Evolutionary conservation across 2,329 filamentous ascomycete species (phyloP), one percentile per base, ranked within the genome.

Genomic region (Cladorrhinum sp.): DNA sequence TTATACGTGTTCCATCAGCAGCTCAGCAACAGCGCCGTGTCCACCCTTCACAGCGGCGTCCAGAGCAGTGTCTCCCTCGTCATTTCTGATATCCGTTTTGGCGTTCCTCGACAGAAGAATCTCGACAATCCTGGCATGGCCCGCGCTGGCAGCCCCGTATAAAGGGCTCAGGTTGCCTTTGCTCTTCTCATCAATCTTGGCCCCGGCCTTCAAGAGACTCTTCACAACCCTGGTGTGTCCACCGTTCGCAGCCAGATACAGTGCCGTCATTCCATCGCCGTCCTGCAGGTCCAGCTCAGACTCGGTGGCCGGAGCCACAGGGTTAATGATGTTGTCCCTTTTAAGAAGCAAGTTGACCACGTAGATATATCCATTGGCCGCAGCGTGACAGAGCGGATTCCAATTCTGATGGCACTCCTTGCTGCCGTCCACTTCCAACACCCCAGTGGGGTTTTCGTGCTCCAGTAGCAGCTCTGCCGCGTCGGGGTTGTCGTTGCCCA

Each of bases 21-120:
- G 14, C 7, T 51, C 49, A 14, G 24, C 55, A 23, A 57, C 55
- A 16, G 14, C 33, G 14, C 4, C 36, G 23, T 49, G 39, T 10
- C 55, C 55, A 16, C 55, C 55, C 18, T 23, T 24, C 18, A 49
- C 39, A 6, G 55, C 55, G 1, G 39, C 39, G 28, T 57, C 39
- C 20, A 57, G 33, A 23, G 55, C n/a, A 23, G 18, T 57, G 21
- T 42, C 39, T 23, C 55, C 55, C 10, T 57, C 55, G 21, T n/a
- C 36, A n/a, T 9, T 28, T 20, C 39, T 36, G 33, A 48, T n/a
- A 18, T 9, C 23, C 6, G 39, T 28, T 2, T 26, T n/a, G n/a
- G 36, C 36, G 6, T 30, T 28, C 21, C 24, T 28, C 23, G 36
- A 36, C 9, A 57, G 55, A 16, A 57, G 39, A 24, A 48, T 24